Percentiles rank a stretch among this genome's conserved stretches.
phyloP scores from a whole-genome alignment of 345 rosid genomes.

The Eucalyptus curtisii region DNA sequence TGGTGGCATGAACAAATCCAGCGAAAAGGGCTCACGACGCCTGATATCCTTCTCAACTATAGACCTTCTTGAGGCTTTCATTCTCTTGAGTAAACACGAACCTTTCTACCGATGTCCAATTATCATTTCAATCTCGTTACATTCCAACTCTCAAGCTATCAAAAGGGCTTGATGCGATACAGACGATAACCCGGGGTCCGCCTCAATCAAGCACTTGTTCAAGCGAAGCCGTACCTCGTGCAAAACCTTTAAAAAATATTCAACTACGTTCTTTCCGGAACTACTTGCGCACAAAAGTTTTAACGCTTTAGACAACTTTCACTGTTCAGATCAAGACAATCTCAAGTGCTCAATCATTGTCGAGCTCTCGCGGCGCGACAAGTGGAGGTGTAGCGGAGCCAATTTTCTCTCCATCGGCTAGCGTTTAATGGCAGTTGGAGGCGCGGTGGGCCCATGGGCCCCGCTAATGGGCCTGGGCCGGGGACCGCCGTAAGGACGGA shows the following conservation, averaged over 20 bases:
- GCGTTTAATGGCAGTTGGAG: background rate
- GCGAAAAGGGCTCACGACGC: too few relatives aligned
- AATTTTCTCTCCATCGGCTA: background rate
- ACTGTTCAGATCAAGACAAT: background rate
- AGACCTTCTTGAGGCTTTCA: too few relatives aligned
- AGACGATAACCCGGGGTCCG: background rate
- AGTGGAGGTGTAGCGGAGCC: background rate
- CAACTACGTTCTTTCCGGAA: background rate
- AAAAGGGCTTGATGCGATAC: background rate
- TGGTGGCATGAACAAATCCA: too few relatives aligned
- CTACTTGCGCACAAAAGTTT: background rate
- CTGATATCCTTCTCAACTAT: too few relatives aligned
- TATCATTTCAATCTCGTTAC: background rate
- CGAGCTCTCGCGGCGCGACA: background rate
- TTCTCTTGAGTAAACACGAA: too few relatives aligned
- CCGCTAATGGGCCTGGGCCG: background rate
- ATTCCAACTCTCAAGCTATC: background rate
- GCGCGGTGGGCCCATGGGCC: background rate
- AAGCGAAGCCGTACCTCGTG: background rate
- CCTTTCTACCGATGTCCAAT: background rate
- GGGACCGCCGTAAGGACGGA: background rate
- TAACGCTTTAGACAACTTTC: background rate
- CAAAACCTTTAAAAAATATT: background rate
- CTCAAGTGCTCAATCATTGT: background rate
- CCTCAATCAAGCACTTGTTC: background rate